Base-by-base conservation (phyloP, 2,329 filamentous ascomycete genomes). In the Colletotrichum zoysiae region DNA sequence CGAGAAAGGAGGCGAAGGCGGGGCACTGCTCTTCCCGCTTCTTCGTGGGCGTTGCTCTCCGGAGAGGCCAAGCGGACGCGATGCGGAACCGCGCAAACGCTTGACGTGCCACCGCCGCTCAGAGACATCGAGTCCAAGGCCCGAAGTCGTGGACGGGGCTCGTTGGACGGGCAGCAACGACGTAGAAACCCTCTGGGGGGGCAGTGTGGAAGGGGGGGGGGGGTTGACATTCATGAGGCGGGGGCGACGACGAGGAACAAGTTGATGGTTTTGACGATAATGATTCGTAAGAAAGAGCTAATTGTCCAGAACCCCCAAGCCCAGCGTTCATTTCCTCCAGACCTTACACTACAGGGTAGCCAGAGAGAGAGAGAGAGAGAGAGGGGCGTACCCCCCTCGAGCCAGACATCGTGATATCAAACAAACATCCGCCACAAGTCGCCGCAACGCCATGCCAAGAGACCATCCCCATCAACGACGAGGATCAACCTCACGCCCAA, bases 371-470 rank as follows among this genome's bases (percentile, higher is more conserved):
- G 35, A 38, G 35, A 38, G 35, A 30, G 35, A 5, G 35, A 4
- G 33, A 20, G 42, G 26, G 42, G 11, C 42, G 58, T 35, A 50
- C 64, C 40, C 26, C 57, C 40, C 26, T 51, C 50, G 57, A 46
- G 53, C n/a, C 66, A 57, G 59, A 35, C 56, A 53, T 67, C 53
- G 58, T 71, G 69, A 71, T 71, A 71, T 71, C 69, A 71, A 68
- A 50, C 64, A 67, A 44, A 23, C 63, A 61, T 56, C 69, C 64
- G 53, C 51, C 65, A n/a, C 44, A 71, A 71, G 60, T 71, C 69
- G 69, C 69, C 69, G 58, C 69, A 71, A 71, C 69, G 69, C 69
- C 69, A 46, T 68, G 69, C 69, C 69, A 40, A 60, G 58, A 68
- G 58, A 68, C 46, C 40, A 20, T 56, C 40, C 48, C 20, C 33